phyloP scores from a whole-genome alignment of 1,139 yeast species.

The Geotrichum candidum region DNA sequence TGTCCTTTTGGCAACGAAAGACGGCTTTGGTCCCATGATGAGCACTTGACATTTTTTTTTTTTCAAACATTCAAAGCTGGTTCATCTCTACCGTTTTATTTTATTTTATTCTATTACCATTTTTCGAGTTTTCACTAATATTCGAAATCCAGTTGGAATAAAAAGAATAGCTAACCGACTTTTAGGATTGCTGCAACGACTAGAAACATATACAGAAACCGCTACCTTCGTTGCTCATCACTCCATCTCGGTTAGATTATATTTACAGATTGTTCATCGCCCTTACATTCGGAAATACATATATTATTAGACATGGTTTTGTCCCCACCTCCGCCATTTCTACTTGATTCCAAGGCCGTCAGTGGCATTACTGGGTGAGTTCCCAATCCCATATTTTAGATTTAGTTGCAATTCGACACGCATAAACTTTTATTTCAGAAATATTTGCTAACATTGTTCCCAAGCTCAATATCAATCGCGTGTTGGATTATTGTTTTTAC shows the following conservation, averaged over 20 bases:
- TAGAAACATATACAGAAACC: background rate
- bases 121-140: background rate
- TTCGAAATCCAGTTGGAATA: background rate
- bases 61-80: background rate
- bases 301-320: background rate
- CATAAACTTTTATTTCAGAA: background rate
- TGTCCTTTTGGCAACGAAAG: background rate
- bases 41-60: background rate
- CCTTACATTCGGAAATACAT: background rate
- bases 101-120: background rate
- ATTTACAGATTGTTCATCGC: background rate
- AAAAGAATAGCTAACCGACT: background rate
- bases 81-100: background rate
- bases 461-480: slow-evolving; percentile 80
- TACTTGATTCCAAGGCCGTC: slow-evolving; percentile 67
- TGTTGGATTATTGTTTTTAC: slow-evolving; percentile 98
- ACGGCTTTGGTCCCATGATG: background rate
- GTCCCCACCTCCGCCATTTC: slow-evolving; percentile 41
- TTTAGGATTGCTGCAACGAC: background rate
- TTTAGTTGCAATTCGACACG: background rate
- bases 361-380: slow-evolving; percentile 73
- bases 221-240: background rate
- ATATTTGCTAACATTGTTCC: background rate
- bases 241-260: background rate
- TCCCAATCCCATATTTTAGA: background rate